Evolutionary conservation across 2,329 filamentous ascomycete genomes (phyloP).

Genomic region (Sporothrix inflata): DNA sequence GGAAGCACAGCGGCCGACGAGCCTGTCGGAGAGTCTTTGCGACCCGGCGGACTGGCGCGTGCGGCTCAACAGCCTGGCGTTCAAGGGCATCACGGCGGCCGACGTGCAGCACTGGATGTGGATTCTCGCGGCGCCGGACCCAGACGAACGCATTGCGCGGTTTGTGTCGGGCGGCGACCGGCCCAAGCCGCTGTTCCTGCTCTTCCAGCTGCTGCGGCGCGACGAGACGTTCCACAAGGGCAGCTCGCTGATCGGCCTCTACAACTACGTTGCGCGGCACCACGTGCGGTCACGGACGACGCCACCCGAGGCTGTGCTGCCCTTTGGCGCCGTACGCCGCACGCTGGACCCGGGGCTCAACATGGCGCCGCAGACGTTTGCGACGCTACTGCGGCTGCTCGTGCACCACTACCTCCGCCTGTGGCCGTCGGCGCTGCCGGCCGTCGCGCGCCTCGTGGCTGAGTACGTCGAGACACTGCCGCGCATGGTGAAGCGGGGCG

Average conservation of each 20-base stretch:
- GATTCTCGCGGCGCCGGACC: slow-evolving; percentile 44
- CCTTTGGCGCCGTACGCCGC: slow-evolving; percentile 33
- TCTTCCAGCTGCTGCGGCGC: slow-evolving; percentile 43
- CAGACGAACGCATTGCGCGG: slow-evolving; percentile 44
- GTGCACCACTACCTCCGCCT: slow-evolving; percentile 38
- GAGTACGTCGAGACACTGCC: slow-evolving; percentile 36
- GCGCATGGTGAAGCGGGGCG: slow-evolving; percentile 26
- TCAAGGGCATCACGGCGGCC: slow-evolving; percentile 41
- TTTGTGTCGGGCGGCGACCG: slow-evolving; percentile 40
- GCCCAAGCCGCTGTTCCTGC: slow-evolving; percentile 47
- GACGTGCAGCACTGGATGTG: slow-evolving; percentile 48
- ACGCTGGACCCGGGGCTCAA: slow-evolving; percentile 35
- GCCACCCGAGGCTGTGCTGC: slow-evolving; percentile 5
- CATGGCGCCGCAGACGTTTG: slow-evolving; percentile 37
- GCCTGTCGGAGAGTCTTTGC: slow-evolving; percentile 34
- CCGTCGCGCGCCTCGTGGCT: slow-evolving; percentile 38
- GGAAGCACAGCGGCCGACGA: slow-evolving; percentile 33
- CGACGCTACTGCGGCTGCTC: slow-evolving; percentile 37
- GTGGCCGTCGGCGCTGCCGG: slow-evolving; percentile 40
- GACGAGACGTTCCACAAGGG: slow-evolving; percentile 41
- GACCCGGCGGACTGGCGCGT: slow-evolving; percentile 40
- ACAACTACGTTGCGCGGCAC: slow-evolving; percentile 40
- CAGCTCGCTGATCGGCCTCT: slow-evolving; percentile 40
- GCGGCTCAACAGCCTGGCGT: slow-evolving; percentile 39
- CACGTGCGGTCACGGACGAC: slow-evolving; percentile 29